Conservation (phyloP, 139 green algal species). For the Eudorina sp. region DNA sequence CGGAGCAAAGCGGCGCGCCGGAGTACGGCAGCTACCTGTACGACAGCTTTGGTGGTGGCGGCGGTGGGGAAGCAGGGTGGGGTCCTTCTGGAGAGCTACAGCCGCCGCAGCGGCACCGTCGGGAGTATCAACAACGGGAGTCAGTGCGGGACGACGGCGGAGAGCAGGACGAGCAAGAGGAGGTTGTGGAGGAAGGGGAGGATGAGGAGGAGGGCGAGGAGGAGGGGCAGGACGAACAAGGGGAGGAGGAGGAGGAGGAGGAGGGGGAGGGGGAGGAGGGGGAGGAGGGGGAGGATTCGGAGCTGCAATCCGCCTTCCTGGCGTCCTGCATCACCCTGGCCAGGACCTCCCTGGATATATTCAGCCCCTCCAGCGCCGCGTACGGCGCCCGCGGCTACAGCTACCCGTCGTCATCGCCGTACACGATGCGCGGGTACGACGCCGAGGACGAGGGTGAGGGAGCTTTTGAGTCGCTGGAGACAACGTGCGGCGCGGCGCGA, state of each 20-base stretch:
- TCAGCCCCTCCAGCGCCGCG: neutral
- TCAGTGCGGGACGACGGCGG: neutral
- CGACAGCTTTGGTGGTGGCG: neutral
- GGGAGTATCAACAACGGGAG: too few species aligned
- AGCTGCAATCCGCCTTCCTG: slow-evolving; percentile 39
- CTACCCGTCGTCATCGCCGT: neutral
- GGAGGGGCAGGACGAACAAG: neutral
- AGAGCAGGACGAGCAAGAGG: neutral
- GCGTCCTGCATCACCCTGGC: slow-evolving; percentile 31
- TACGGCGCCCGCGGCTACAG: neutral
- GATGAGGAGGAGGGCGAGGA: neutral
- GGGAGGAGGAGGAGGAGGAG: neutral
- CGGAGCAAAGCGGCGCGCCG: neutral
- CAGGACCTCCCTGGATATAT: slow-evolving; percentile 4
- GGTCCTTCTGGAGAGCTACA: neutral
- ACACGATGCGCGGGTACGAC: neutral
- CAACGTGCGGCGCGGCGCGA: neutral
- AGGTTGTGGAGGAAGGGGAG: neutral
- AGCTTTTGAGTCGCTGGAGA: neutral
- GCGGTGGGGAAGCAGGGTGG: neutral
- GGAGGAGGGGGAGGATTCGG: neutral
- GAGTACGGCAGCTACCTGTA: neutral
- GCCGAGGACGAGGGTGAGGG: neutral
- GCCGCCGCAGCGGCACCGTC: neutral
- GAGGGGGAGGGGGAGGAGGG: neutral